Evolutionary conservation across 169 alveolate species (phyloP).

Genomic region (Eimeria praecox): DNA sequence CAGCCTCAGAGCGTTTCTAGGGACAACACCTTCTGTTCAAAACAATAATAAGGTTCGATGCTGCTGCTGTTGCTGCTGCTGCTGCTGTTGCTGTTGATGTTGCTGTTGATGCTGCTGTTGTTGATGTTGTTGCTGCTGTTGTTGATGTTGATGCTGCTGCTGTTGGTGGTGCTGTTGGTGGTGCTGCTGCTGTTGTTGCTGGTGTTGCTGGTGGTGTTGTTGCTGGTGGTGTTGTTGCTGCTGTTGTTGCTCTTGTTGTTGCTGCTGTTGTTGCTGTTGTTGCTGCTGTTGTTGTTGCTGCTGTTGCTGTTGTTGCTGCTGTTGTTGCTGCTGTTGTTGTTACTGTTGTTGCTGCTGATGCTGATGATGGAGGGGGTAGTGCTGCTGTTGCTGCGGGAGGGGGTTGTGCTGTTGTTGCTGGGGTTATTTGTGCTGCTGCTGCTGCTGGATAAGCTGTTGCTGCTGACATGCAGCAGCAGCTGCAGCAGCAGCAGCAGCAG

Average conservation of each 20-base stretch:
- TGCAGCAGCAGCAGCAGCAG: no score
- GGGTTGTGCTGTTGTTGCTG: no score
- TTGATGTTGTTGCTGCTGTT: not conserved
- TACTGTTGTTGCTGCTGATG: constrained; percentile 10
- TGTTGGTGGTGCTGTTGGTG: not conserved
- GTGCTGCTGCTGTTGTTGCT: not conserved
- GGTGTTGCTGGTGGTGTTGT: not conserved
- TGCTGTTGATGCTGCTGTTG: not conserved
- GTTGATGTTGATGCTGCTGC: not conserved
- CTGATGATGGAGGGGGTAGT: not conserved
- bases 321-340: not conserved
- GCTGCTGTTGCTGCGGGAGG: not conserved
- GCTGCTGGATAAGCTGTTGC: no score
- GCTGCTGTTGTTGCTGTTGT: not conserved
- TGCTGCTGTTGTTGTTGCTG: not conserved
- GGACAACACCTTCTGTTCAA: constrained; percentile 16
- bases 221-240: not conserved
- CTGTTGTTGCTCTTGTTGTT: not conserved
- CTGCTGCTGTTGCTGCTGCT: not conserved
- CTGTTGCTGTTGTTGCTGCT: not conserved
- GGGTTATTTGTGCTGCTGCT: no score
- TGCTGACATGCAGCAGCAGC: no score
- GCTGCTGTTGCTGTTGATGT: not conserved
- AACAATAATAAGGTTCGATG: not conserved
- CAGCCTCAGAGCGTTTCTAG: constrained; percentile 80